phyloP scores from a whole-genome alignment of 139 green algal genomes.

The Closterium sp. region DNA sequence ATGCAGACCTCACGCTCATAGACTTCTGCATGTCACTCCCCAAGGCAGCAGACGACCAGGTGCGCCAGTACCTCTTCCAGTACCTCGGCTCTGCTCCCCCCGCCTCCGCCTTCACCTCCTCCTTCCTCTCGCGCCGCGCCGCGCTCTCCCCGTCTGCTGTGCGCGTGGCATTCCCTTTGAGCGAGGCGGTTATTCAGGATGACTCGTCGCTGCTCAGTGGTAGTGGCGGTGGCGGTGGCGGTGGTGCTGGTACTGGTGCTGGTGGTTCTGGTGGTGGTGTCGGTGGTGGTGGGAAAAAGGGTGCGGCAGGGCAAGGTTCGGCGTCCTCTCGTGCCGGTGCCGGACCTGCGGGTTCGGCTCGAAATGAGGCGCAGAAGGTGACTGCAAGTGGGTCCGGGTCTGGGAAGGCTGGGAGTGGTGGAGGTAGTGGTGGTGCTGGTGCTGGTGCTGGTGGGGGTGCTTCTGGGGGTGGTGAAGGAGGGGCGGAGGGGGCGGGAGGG shows the following conservation, averaged over 20 bases:
- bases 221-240: too few relatives aligned
- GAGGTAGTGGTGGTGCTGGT: neutral
- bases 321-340: neutral
- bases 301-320: constrained; percentile 3
- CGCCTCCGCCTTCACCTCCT: constrained; percentile 16
- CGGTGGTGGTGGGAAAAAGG: constrained; percentile 3
- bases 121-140: constrained; percentile 24
- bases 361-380: neutral
- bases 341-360: neutral
- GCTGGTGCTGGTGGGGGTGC: neutral
- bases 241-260: neutral
- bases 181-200: constrained; percentile 34
- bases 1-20: constrained; percentile 43
- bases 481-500: neutral
- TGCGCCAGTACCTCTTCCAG: constrained; percentile 31
- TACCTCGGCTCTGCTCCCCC: constrained; percentile 24
- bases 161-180: constrained; percentile 33
- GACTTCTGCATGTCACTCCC: constrained; percentile 48
- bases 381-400: neutral
- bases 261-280: neutral
- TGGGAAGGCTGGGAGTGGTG: neutral
- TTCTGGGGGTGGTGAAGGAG: neutral
- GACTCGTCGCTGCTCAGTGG: neutral
- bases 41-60: constrained; percentile 20
- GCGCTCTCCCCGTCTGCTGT: neutral